A percentile compares a stretch with the other conserved stretches of the same genome.
Conservation (phyloP, 176 grass and related monocot species). For the Musa itinerans region DNA sequence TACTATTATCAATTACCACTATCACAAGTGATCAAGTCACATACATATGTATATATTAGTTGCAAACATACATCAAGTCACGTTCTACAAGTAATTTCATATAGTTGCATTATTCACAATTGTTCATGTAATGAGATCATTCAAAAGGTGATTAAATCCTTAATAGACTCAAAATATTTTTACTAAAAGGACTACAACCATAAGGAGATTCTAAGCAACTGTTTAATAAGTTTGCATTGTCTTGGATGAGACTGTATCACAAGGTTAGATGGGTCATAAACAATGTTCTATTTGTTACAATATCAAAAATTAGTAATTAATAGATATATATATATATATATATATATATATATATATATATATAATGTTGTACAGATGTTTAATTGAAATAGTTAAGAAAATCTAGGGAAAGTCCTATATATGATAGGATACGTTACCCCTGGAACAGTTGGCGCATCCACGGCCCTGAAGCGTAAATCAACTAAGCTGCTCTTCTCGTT, state of each 20-base stretch:
- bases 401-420: not conserved
- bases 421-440: not conserved
- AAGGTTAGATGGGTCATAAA: not conserved
- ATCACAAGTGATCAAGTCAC: too few relatives aligned
- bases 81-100: constrained; percentile 1
- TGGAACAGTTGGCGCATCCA: constrained; percentile 45
- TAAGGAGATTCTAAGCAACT: not conserved
- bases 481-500: not conserved
- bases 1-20: too few relatives aligned
- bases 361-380: not conserved
- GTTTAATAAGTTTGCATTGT: not conserved
- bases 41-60: too few relatives aligned
- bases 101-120: not conserved
- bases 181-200: not conserved
- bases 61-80: too few relatives aligned
- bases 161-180: not conserved
- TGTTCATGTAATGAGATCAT: not conserved
- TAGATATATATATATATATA: not conserved
- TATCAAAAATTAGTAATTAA: not conserved
- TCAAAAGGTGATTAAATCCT: not conserved
- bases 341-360: too few relatives aligned
- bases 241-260: not conserved
- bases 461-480: constrained; percentile 28
- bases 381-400: not conserved
- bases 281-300: not conserved